Conservation (phyloP, 2,329 filamentous ascomycete species). For the Rutstroemia sp. region DNA sequence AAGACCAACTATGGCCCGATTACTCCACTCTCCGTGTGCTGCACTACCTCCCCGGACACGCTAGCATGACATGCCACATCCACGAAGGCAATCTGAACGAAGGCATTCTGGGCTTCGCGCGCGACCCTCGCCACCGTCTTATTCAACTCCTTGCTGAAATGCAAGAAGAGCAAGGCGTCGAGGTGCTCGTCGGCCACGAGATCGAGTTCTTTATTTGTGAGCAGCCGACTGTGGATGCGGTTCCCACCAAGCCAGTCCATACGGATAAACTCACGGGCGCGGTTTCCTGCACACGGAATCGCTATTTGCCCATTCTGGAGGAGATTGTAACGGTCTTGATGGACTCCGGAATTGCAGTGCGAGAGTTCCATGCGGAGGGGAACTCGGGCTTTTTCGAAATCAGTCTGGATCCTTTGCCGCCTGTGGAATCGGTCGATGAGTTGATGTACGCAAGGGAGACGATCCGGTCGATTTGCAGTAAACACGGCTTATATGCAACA, state of each 20-base stretch:
- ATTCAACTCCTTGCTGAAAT: not conserved
- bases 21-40: conserved; percentile 43
- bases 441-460: conserved; percentile 64
- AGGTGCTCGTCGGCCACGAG: conserved; percentile 67
- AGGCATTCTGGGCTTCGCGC: not conserved
- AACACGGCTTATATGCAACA: conserved; percentile 57
- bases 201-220: conserved; percentile 61
- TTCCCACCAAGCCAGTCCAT: conserved; percentile 24
- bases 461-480: conserved; percentile 54
- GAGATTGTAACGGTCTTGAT: conserved; percentile 56
- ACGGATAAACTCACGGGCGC: conserved; percentile 39
- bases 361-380: conserved; percentile 68
- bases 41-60: conserved; percentile 46
- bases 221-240: conserved; percentile 33
- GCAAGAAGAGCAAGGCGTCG: conserved; percentile 8
- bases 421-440: conserved; percentile 61
- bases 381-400: conserved; percentile 71
- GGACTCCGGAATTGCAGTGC: conserved; percentile 52
- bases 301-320: conserved; percentile 50
- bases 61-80: conserved; percentile 57
- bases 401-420: conserved; percentile 52
- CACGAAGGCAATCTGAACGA: conserved; percentile 41
- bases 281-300: conserved; percentile 56
- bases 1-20: conserved; percentile 62
- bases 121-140: not conserved